Evolutionary conservation across 176 grass and related monocot species (phyloP).

Genomic region (Tillandsia fasciculata): DNA sequence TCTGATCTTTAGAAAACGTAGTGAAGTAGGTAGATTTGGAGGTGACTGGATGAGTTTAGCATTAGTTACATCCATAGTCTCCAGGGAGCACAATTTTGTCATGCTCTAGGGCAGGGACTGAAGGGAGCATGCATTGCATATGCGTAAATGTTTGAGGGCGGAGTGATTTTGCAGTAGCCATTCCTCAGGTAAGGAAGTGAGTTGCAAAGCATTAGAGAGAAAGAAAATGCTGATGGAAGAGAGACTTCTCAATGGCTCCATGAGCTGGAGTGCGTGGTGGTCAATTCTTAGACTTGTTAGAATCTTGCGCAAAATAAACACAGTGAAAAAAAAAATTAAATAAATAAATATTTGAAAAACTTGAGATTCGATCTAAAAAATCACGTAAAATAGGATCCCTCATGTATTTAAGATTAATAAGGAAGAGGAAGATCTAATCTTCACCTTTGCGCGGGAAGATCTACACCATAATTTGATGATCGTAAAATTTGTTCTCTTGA

Average conservation of each 20-base stretch:
- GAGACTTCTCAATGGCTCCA: not conserved
- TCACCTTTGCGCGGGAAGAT: too few relatives aligned
- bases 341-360: too few relatives aligned
- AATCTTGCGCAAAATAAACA: too few relatives aligned
- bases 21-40: not conserved
- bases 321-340: too few relatives aligned
- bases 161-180: not conserved
- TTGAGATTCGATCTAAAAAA: too few relatives aligned
- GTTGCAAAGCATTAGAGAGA: not conserved
- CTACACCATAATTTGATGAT: too few relatives aligned
- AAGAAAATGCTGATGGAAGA: not conserved
- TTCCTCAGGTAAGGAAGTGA: not conserved
- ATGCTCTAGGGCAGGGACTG: not conserved
- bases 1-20: too few relatives aligned
- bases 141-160: not conserved
- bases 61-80: not conserved
- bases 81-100: not conserved
- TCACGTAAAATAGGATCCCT: too few relatives aligned
- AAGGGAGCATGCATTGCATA: not conserved
- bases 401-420: too few relatives aligned
- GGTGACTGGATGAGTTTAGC: not conserved
- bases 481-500: too few relatives aligned
- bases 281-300: not conserved
- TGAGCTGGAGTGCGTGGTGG: not conserved
- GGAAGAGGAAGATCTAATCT: too few relatives aligned